Evolutionary conservation across 2,329 filamentous ascomycete genomes (phyloP).

Genomic region (Pseudocercospora ulei): DNA sequence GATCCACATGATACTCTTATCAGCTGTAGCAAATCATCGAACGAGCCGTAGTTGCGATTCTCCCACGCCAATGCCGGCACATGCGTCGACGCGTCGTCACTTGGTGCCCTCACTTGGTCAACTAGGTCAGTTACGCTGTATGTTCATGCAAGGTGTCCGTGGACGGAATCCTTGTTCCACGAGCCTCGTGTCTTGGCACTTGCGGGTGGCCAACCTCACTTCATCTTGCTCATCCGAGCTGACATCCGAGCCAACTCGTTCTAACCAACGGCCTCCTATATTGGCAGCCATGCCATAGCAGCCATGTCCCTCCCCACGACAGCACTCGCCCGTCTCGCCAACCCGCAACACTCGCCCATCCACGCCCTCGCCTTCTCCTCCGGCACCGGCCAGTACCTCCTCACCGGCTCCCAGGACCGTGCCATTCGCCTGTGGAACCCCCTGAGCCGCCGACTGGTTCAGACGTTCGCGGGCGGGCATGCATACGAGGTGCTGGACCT

Average conservation of each 20-base stretch:
- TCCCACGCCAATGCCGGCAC: neutral
- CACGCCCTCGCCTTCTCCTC: constrained; percentile 46
- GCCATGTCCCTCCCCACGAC: constrained; percentile 25
- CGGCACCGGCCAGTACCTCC: constrained; percentile 48
- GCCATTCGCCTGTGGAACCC: constrained; percentile 80
- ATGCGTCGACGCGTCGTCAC: too few species aligned
- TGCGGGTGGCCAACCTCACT: too few species aligned
- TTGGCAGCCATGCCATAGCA: constrained; percentile 14
- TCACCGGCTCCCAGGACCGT: constrained; percentile 79
- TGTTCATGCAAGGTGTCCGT: too few species aligned
- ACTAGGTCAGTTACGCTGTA: too few species aligned
- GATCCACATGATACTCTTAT: constrained; percentile 15
- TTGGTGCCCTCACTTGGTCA: too few species aligned
- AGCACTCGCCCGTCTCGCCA: constrained; percentile 24
- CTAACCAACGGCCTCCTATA: too few species aligned
- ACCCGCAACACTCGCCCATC: constrained; percentile 35
- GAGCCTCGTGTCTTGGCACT: too few species aligned
- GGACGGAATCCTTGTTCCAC: too few species aligned
- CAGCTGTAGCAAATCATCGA: constrained; percentile 15
- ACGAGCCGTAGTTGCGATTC: constrained; percentile 5
- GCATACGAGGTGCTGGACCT: constrained; percentile 86
- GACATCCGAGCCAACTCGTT: too few species aligned
- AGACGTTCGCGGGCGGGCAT: constrained; percentile 76
- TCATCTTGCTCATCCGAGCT: too few species aligned
- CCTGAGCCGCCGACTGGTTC: constrained; percentile 50